A percentile compares a stretch with the other conserved stretches of the same genome.
These are phyloP conservation scores for Blastocystis hominis DNA, from an alignment of 352 stramenopile genomes.

Conservation along the genomic window DNA sequence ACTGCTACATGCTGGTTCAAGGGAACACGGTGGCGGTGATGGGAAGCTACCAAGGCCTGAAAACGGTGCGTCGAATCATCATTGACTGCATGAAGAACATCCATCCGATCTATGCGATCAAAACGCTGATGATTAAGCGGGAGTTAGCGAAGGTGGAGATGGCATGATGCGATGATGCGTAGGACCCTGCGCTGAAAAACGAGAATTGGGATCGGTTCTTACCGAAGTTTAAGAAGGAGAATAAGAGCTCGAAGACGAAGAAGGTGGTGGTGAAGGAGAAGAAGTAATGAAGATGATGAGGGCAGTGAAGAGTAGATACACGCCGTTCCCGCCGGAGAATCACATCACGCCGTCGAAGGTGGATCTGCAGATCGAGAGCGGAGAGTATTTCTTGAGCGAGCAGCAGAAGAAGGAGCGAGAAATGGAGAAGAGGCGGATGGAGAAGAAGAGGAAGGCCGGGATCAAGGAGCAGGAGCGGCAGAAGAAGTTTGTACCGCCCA, in stretches of 20 bases:
- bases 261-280: conserved; percentile 76
- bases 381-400: conserved; percentile 98
- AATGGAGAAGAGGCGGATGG: conserved; percentile 5
- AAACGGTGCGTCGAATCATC: conserved; percentile 84
- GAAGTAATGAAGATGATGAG: background rate
- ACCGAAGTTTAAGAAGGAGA: conserved; percentile 97
- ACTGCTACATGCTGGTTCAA: conserved; percentile 97
- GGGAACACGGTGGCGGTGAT: conserved; percentile 89
- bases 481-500: conserved; percentile 49
- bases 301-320: conserved; percentile 70
- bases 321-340: conserved; percentile 90
- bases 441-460: background rate
- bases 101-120: conserved; percentile 99
- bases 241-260: conserved; percentile 80
- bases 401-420: conserved; percentile 76
- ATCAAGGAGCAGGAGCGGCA: conserved; percentile 39
- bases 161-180: background rate
- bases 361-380: conserved; percentile 92
- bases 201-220: conserved; percentile 98
- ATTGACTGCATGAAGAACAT: conserved; percentile 99
- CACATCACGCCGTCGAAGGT: conserved; percentile 80
- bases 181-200: conserved; percentile 83
- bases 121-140: conserved; percentile 99
- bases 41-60: conserved; percentile 69
- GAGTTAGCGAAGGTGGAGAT: conserved; percentile 82